These are phyloP conservation scores for Dinochytrium kinnereticum DNA, from an alignment of 371 early-diverging fungal genomes.

Conservation along the genomic window DNA sequence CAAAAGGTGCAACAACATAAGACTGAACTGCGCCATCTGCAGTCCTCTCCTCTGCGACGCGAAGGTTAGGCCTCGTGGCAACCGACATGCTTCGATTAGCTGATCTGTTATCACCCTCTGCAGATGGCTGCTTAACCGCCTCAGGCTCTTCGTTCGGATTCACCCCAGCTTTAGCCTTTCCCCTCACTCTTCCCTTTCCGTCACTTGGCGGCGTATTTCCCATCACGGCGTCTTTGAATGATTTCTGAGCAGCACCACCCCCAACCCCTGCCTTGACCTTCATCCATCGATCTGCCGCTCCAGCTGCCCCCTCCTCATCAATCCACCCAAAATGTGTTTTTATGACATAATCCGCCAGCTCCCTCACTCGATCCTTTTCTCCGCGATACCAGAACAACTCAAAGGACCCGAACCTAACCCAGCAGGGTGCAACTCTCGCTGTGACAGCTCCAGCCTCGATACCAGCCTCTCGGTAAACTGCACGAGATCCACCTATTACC, in stretches of 20 bases:
- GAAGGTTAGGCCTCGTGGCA: constrained; percentile 7
- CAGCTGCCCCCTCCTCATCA: constrained; percentile 40
- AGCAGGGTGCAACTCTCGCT: constrained; percentile 76
- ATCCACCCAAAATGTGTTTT: constrained; percentile 42
- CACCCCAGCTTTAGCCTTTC: not conserved
- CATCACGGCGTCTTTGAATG: not conserved
- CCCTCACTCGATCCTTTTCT: not conserved
- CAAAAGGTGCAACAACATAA: constrained; percentile 27
- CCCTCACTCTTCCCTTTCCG: not conserved
- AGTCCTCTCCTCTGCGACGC: constrained; percentile 21
- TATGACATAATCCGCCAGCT: constrained; percentile 77
- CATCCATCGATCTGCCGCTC: constrained; percentile 1
- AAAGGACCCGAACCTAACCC: constrained; percentile 90
- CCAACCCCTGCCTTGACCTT: constrained; percentile 9
- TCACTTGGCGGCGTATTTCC: too few species aligned
- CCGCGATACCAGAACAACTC: constrained; percentile 77
- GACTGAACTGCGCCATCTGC: constrained; percentile 14
- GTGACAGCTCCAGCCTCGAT: constrained; percentile 79
- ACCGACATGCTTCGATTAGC: not conserved
- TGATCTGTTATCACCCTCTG: not conserved
- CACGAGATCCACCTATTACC: constrained; percentile 65
- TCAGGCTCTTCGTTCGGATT: not conserved
- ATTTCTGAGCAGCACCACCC: not conserved
- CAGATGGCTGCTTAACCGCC: constrained; percentile 2
- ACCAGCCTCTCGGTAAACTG: constrained; percentile 71